Evolutionary conservation across 1,139 yeast species (phyloP).

Genomic region (Hyphopichia wangnamkhiaoensis): DNA sequence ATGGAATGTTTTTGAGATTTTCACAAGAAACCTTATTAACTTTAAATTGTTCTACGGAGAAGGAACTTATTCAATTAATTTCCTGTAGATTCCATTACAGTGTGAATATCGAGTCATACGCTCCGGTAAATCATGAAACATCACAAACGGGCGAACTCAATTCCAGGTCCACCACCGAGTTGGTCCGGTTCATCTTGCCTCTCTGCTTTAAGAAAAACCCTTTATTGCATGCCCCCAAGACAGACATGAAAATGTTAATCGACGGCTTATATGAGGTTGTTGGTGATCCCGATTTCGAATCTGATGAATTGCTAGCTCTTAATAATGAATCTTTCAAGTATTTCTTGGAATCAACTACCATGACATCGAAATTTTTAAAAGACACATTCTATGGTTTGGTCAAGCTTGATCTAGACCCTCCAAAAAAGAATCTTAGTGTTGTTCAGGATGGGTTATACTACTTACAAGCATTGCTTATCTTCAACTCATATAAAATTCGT

Average conservation of each 20-base stretch:
- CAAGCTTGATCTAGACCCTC: slow-evolving; percentile 31
- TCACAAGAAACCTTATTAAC: slow-evolving; percentile 56
- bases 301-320: slow-evolving; percentile 32
- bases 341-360: slow-evolving; percentile 49
- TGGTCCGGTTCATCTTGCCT: slow-evolving; percentile 64
- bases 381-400: slow-evolving; percentile 61
- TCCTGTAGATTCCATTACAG: slow-evolving; percentile 76
- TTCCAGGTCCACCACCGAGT: slow-evolving; percentile 49
- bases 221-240: slow-evolving; percentile 54
- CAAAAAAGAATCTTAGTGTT: slow-evolving; percentile 14
- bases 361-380: slow-evolving; percentile 53
- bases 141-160: slow-evolving; percentile 37
- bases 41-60: slow-evolving; percentile 35
- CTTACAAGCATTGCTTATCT: slow-evolving; percentile 67
- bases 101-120: slow-evolving; percentile 57
- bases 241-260: slow-evolving; percentile 69
- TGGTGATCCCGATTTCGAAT: slow-evolving; percentile 61
- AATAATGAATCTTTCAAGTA: slow-evolving; percentile 49
- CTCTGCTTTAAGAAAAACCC: slow-evolving; percentile 65
- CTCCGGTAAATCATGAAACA: slow-evolving; percentile 70
- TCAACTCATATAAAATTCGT: slow-evolving; percentile 64
- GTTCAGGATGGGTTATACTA: slow-evolving; percentile 64
- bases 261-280: slow-evolving; percentile 74
- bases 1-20: slow-evolving; percentile 62
- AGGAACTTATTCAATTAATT: slow-evolving; percentile 68